Base-by-base conservation (phyloP, 192 early-diverging fungal species). In the Gorgonomyces haynaldii region DNA sequence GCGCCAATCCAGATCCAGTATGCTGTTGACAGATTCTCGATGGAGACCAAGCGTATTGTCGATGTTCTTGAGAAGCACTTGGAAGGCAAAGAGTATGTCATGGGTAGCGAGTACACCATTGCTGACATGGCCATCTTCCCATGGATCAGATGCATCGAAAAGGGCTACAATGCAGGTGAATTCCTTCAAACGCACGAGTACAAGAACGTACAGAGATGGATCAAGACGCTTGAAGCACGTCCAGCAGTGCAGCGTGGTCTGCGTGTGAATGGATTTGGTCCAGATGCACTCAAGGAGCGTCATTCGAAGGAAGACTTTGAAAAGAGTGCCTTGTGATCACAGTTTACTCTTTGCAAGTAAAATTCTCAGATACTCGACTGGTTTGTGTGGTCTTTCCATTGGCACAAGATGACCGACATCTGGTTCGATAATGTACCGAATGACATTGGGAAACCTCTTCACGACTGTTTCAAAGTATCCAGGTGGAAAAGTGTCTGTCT, bases 81-180 rank as follows among this genome's bases (percentile, higher is more conserved):
- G 12, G 51, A 34, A 22, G 42, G 29, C 30, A 37, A 40, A 19
- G 30, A 42, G 4, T 54, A 54, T 35, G 40, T 72, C 4, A 62
- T 58, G 20, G 54, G 45, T 19, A 35, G 57, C 22, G 45, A 53
- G 32, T 58, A 35, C 28, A 61, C 63, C 17, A 52, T 72, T 43
- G 65, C 69, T 13, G 69, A 72, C 35, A 65, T 65, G 27, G 52
- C 50, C 24, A 65, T 50, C 40, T 72, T 56, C 40, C 30, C 53
- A 3, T 68, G 65, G 65, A 36, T 54, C 25, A 21, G 25, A 25
- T 0, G n/a, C 7, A 19, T 52, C 20, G 50, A 22, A 6, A 31
- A 4, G 1, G 50, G 50, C n/a, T 52, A 52, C 16, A 35, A 52
- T 36, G 46, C 46, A 24, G 28, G 13, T 13, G 46, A 49, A 10